Evolutionary conservation across 179 eudicot species (phyloP), one percentile per base, ranked within the genome.

Genomic region (Beta corolliflora): DNA sequence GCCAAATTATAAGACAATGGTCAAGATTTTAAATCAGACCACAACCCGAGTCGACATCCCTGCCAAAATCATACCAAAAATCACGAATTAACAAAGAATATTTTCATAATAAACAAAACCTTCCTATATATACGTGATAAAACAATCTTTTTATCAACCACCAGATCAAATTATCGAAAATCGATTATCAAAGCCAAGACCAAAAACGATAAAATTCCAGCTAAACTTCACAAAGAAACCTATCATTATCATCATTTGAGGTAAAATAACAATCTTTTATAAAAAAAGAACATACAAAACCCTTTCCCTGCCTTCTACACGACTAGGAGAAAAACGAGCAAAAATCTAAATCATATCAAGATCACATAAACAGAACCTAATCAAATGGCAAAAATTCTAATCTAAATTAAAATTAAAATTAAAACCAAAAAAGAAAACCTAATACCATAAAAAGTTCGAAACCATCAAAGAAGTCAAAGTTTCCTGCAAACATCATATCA

Each of bases 1-100:
- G 59, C 59, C 65, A 60, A 60, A 60, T 59, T 59, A 59, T n/a
- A 66, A 66, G 46, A n/a, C n/a, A n/a, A n/a, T n/a, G n/a, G n/a
- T n/a, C n/a, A n/a, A n/a, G n/a, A n/a, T n/a, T n/a, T n/a, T n/a
- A n/a, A n/a, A n/a, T n/a, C n/a, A 66, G 61, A 56, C 19, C 19
- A 56, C 5, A 56, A 56, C 61, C 61, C 14, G 15, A 13, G 46
- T 66, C 71, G 31, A 66, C 46, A 15, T 66, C 71, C 69, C 71
- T 63, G 67, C 67, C 48, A 56, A 56, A 56, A 58, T 19, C 61
- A 58, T 15, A 58, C 16, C 61, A 25, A 65, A 16, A 66, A 41
- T 44, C 79, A 60, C 29, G 23, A 61, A 65, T 46, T 19, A 75
- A 58, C 13, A 23, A 73, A 54, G 1, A 50, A 78, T 15, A 31